These are phyloP conservation scores for Quercus mongolica DNA, from an alignment of 306 rosid species.

Conservation along the genomic window DNA sequence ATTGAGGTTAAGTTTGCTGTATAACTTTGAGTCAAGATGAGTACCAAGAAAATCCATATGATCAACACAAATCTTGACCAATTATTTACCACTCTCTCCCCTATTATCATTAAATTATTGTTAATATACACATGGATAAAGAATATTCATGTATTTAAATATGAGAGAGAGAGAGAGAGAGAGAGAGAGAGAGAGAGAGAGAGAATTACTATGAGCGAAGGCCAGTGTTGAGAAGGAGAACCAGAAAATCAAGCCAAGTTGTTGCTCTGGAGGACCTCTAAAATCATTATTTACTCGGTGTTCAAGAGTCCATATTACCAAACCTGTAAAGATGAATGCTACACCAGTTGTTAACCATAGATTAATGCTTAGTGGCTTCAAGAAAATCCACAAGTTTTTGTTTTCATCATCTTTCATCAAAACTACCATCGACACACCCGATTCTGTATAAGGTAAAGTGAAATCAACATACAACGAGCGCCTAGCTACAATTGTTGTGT, in stretches of 20 bases:
- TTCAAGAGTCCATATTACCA: conserved; percentile 34
- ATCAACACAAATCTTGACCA: conserved; percentile 37
- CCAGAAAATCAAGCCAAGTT: conserved; percentile 29
- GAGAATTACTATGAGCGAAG: conserved; percentile 33
- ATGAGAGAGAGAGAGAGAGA: too few species aligned
- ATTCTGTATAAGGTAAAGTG: conserved; percentile 34
- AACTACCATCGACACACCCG: conserved; percentile 40
- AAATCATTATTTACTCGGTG: conserved; percentile 24
- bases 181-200: background rate
- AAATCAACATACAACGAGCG: conserved; percentile 35
- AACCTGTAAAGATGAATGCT: conserved; percentile 28
- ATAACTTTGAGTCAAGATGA: conserved; percentile 46
- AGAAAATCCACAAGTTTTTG: conserved; percentile 36
- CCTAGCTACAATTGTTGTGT: conserved; percentile 35
- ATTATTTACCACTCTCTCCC: conserved; percentile 23
- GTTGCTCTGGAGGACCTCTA: conserved; percentile 15
- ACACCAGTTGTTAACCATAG: conserved; percentile 38
- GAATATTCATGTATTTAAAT: background rate
- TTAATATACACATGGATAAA: background rate
- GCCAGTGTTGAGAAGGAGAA: conserved; percentile 40
- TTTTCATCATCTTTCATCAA: conserved; percentile 14
- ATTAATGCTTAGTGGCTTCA: conserved; percentile 39
- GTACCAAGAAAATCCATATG: conserved; percentile 42
- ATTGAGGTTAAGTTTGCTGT: conserved; percentile 46
- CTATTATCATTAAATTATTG: conserved; percentile 6